Conservation (phyloP, 2,329 filamentous ascomycete genomes). For the Coniosporium uncinatum region DNA sequence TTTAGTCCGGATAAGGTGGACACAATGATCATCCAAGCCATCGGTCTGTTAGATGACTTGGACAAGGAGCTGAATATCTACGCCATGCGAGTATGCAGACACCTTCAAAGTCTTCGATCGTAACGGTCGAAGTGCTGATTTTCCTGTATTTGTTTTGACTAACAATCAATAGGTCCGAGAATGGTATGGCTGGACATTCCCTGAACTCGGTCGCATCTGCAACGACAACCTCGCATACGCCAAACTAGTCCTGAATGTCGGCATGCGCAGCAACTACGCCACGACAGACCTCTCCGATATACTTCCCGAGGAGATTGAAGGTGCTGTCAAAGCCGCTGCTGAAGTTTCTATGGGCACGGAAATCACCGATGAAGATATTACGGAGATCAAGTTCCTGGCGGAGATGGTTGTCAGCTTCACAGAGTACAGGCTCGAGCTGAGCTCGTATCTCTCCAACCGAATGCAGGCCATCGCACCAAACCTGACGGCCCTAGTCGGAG, state of each 20-base stretch:
- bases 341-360: slow-evolving; percentile 99
- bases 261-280: slow-evolving; percentile 77
- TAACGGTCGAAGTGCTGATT: too few relatives aligned
- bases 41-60: slow-evolving; percentile 88
- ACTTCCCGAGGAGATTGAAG: slow-evolving; percentile 92
- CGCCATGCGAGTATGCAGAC: slow-evolving; percentile 96
- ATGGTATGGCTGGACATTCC: slow-evolving; percentile 99
- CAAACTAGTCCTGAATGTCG: slow-evolving; percentile 81
- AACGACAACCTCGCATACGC: slow-evolving; percentile 97
- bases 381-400: slow-evolving; percentile 87
- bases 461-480: slow-evolving; percentile 98
- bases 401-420: slow-evolving; percentile 92
- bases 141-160: too few relatives aligned
- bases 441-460: slow-evolving; percentile 82
- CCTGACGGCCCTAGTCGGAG: slow-evolving; percentile 87
- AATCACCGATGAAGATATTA: slow-evolving; percentile 86
- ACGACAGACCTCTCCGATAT: slow-evolving; percentile 79
- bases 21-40: slow-evolving; percentile 98
- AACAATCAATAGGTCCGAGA: too few relatives aligned
- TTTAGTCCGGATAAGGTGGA: slow-evolving; percentile 99
- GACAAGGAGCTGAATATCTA: slow-evolving; percentile 99
- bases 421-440: slow-evolving; percentile 84
- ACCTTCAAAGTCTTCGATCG: too few relatives aligned
- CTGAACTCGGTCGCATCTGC: slow-evolving; percentile 92
- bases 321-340: slow-evolving; percentile 85